Conservation (phyloP, 805 yeast species). For the Komagataella ulmi region DNA sequence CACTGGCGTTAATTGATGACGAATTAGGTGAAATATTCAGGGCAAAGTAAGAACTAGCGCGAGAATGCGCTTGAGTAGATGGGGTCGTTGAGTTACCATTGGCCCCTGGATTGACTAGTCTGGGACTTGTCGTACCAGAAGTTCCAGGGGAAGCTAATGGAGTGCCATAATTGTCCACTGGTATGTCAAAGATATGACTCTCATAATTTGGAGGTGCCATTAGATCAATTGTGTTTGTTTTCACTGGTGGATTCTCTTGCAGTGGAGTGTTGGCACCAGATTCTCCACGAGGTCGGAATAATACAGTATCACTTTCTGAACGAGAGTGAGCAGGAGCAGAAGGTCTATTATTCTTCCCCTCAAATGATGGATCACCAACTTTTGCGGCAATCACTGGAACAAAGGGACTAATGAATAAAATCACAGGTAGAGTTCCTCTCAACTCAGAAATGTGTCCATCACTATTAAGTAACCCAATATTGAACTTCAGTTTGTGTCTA, state of each 20-base stretch:
- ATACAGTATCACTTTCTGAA: background rate
- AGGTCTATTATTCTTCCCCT: background rate
- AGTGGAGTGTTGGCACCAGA: background rate
- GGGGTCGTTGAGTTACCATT: constrained; percentile 5
- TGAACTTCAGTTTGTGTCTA: constrained; percentile 78
- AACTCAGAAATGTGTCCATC: constrained; percentile 91
- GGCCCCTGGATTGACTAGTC: background rate
- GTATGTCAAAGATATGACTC: constrained; percentile 67
- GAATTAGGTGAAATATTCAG: constrained; percentile 1
- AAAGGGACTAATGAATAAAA: constrained; percentile 44
- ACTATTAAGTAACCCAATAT: constrained; percentile 65
- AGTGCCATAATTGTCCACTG: constrained; percentile 20
- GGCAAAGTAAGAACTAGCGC: background rate
- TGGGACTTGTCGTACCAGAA: constrained; percentile 20
- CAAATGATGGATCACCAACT: background rate
- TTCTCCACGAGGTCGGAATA: background rate
- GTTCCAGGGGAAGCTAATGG: constrained; percentile 14
- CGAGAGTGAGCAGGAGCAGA: background rate
- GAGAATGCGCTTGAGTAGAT: constrained; percentile 3
- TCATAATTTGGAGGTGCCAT: constrained; percentile 84
- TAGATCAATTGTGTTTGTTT: constrained; percentile 25
- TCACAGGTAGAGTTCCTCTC: constrained; percentile 80
- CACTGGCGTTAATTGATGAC: constrained; percentile 9
- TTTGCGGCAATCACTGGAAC: constrained; percentile 46
- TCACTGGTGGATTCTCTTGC: constrained; percentile 7